These are phyloP conservation scores for Ajuga reptans DNA, from an alignment of 305 asterid species.

Conservation along the genomic window DNA sequence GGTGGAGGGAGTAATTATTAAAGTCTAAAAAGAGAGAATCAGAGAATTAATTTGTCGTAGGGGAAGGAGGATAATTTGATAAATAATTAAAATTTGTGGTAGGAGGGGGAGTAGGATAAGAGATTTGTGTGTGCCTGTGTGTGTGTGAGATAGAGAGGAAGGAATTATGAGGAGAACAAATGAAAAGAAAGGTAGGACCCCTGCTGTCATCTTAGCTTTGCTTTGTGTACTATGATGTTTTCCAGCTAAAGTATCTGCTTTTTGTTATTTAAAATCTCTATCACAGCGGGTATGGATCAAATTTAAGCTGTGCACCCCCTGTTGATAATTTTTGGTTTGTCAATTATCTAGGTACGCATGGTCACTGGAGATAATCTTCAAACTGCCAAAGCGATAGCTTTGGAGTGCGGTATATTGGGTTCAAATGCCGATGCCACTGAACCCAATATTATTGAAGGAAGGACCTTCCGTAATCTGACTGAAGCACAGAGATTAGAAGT, in stretches of 20 bases:
- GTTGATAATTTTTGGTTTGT: not conserved
- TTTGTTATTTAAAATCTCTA: not conserved
- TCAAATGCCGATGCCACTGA: slow-evolving; percentile 67
- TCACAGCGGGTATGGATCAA: too few relatives aligned
- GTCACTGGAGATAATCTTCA: slow-evolving; percentile 93
- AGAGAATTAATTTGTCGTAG: not conserved
- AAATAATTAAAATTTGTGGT: not conserved
- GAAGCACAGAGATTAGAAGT: slow-evolving; percentile 59
- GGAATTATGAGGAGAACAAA: not conserved
- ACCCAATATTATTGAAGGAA: slow-evolving; percentile 87
- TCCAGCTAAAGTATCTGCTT: not conserved
- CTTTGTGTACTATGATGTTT: not conserved
- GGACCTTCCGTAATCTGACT: slow-evolving; percentile 53
- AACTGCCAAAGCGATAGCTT: slow-evolving; percentile 90
- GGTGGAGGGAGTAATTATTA: too few relatives aligned
- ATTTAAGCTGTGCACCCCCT: not conserved
- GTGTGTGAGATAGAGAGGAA: too few relatives aligned
- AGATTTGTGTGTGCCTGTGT: too few relatives aligned
- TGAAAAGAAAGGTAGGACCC: not conserved
- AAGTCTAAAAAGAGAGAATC: not conserved
- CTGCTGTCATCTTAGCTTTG: not conserved
- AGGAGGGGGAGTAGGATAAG: not conserved
- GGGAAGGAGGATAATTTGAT: too few relatives aligned
- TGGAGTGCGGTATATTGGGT: slow-evolving; percentile 84
- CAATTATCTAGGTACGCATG: slow-evolving; percentile 70